These are phyloP conservation scores for Solanum pimpinellifolium DNA, from an alignment of 257 asterid genomes.

Conservation along the genomic window DNA sequence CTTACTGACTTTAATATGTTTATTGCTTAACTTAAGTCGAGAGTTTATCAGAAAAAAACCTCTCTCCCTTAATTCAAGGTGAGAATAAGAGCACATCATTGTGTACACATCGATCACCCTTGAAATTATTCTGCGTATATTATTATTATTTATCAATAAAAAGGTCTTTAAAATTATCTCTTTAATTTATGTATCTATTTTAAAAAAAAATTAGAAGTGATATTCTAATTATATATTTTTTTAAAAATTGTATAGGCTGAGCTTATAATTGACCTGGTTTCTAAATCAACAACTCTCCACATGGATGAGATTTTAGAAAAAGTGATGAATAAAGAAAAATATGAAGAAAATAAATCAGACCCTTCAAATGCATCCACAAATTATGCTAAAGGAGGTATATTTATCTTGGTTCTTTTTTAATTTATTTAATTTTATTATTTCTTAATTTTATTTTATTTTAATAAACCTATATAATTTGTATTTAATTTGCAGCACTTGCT, in stretches of 20 bases:
- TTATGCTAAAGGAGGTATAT: slow-evolving; percentile 6
- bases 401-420: background rate
- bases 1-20: background rate
- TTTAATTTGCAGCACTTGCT: slow-evolving; percentile 27
- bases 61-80: background rate
- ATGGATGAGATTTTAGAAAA: background rate
- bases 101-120: background rate
- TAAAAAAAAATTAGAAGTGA: background rate
- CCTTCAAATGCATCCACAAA: slow-evolving; percentile 1
- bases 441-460: background rate
- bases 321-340: background rate
- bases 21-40: background rate
- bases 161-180: slow-evolving; percentile 3
- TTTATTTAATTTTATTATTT: too few species aligned
- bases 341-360: background rate
- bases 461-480: background rate
- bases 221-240: background rate
- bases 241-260: slow-evolving; percentile 6
- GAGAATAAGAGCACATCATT: background rate
- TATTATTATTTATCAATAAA: background rate
- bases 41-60: background rate
- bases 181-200: background rate
- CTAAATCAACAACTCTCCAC: background rate
- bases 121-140: background rate
- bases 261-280: background rate